Base-by-base conservation (phyloP, 345 rosid species). In the Syzygium aqueum region DNA sequence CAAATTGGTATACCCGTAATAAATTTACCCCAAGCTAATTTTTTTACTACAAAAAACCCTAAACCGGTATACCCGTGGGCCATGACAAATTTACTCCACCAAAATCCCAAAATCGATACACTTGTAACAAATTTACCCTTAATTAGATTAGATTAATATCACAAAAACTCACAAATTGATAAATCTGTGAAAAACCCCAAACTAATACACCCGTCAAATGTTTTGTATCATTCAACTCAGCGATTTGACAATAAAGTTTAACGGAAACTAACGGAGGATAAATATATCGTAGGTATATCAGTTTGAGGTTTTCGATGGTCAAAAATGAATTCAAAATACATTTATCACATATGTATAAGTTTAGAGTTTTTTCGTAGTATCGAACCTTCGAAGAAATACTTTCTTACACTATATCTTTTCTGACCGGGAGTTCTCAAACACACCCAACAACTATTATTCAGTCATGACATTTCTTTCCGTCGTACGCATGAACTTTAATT, bases 131-230 rank as follows among this genome's bases (percentile, higher is more conserved):
- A 56, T 56, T 56, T 23, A 56, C 0, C 0, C 0, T 56, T 0
- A 1, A 0, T 3, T 56, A 56, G 25, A 56, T 56, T 56, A 12
- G 0, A 56, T 23, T 56, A 56, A 56, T 23, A 23, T 23, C 0
- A 56, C 25, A 0, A 23, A 23, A 56, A 56, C 9, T 0, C 13
- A 9, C 13, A 3, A 56, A 56, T 0, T 0, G 0, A 0, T 56
- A 56, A 1, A 56, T 2, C 12, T 0, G 25, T 56, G 0, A 23
- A 23, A 56, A 56, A 23, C 0, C 6, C 9, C 6, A 3, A 56
- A 56, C 0, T 0, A 0, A 0, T 56, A 56, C 2, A 23, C 5
- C n/a, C 2, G 10, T 23, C 61, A 56, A 56, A 0, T 10, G 0
- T 2, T 13, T 9, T 1, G 11, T 0, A 4, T 16, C 22, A 53